Evolutionary conservation across 768 basidiomycete species (phyloP).

Genomic region (Suillus subaureus): DNA sequence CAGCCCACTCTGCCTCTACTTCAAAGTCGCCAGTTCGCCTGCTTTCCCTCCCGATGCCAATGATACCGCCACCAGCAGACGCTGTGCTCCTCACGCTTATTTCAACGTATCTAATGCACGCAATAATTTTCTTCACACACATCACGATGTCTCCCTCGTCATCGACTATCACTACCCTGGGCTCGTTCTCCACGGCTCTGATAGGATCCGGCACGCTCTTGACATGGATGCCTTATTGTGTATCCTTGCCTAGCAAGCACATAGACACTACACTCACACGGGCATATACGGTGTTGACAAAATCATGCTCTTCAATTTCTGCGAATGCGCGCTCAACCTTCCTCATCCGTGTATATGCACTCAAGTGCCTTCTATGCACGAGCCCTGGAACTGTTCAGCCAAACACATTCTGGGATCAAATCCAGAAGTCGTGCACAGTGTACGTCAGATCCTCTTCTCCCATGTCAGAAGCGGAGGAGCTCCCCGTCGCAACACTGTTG

Average conservation of each 20-base stretch:
- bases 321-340: slow-evolving; percentile 28
- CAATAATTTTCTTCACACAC: slow-evolving; percentile 46
- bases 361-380: slow-evolving; percentile 53
- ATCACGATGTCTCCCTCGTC: slow-evolving; percentile 22
- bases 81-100: slow-evolving; percentile 50
- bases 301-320: slow-evolving; percentile 33
- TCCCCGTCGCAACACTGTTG: slow-evolving; percentile 35
- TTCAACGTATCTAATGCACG: slow-evolving; percentile 60
- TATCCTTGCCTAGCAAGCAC: slow-evolving; percentile 51
- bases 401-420: slow-evolving; percentile 73
- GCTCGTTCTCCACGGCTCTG: slow-evolving; percentile 34
- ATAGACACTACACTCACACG: slow-evolving; percentile 61
- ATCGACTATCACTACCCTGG: not conserved
- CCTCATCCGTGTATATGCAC: slow-evolving; percentile 42
- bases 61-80: slow-evolving; percentile 30
- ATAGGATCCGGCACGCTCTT: slow-evolving; percentile 41
- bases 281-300: slow-evolving; percentile 55
- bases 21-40: slow-evolving; percentile 23
- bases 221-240: slow-evolving; percentile 52
- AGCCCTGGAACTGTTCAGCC: slow-evolving; percentile 50
- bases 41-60: slow-evolving; percentile 49
- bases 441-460: slow-evolving; percentile 21
- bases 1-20: not conserved
- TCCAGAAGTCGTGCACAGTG: slow-evolving; percentile 48
- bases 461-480: slow-evolving; percentile 14